Base-by-base conservation (phyloP, 306 rosid genomes). In the Calophaca sinica region DNA sequence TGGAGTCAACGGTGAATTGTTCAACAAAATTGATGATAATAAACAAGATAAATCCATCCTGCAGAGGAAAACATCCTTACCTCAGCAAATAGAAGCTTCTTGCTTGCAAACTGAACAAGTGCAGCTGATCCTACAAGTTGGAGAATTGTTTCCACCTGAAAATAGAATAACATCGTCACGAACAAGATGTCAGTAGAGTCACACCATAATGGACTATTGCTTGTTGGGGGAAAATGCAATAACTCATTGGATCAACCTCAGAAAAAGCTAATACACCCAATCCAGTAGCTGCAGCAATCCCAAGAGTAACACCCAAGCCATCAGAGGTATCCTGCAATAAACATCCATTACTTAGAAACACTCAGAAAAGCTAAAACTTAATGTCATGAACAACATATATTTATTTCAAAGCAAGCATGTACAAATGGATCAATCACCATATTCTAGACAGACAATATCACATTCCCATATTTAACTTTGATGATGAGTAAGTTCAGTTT, bases 51-150 rank as follows among this genome's bases (percentile, higher is more conserved):
- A 35, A 35, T 29, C 35, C 70, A 48, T 68, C 28, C 46, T 38
- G 70, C 35, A 39, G 65, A 1, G 52, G 45, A 74, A 70, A 38
- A 31, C 59, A 20, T 45, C 72, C 88, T 76, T 71, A 89, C 99
- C 93, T 89, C 96, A 0, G 99, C 98, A 77, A 84, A 96, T 33
- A 96, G 88, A 69, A 96, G 84, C 81, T 90, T 96, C 83, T 80
- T 96, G 89, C 91, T 84, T 73, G 77, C 92, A 65, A 90, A 84
- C 87, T 96, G 99, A 83, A 92, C 46, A 67, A 92, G 13, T 74
- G 97, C 99, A 76, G 90, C 98, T 9, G 99, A 86, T 48, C 99
- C 99, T 52, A 96, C 33, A 70, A 92, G 38, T 83, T 92, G 92
- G 82, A 96, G 99, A 68, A 96, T 83, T 62, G 96, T 87, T 83